These are phyloP conservation scores for Fusarium penzigii DNA, from an alignment of 2,329 filamentous ascomycete species.

Conservation along the genomic window DNA sequence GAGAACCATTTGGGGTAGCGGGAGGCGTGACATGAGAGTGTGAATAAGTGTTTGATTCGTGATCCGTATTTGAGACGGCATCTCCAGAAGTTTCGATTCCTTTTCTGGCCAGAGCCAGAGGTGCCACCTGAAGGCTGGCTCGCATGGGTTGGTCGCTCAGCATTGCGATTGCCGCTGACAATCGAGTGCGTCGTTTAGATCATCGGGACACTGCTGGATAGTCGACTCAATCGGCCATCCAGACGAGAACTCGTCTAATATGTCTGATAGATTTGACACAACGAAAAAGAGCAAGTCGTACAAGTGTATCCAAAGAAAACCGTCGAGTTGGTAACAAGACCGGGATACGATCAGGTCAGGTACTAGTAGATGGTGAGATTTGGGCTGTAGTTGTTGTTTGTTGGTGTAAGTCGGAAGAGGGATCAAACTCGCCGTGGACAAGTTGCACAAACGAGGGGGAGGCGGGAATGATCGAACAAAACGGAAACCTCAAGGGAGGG, in stretches of 20 bases:
- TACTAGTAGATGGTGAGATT: conserved; percentile 2
- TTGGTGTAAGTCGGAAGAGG: conserved; percentile 20
- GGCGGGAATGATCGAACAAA: conserved; percentile 9
- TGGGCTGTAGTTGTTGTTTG: conserved; percentile 1
- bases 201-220: conserved; percentile 29
- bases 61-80: conserved; percentile 32
- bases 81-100: conserved; percentile 28
- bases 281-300: not conserved
- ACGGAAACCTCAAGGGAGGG: conserved; percentile 12
- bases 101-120: conserved; percentile 54
- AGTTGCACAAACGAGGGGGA: not conserved
- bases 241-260: conserved; percentile 16
- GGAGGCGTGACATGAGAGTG: conserved; percentile 74
- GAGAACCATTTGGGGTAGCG: conserved; percentile 69
- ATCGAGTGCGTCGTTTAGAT: conserved; percentile 26
- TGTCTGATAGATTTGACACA: conserved; percentile 3
- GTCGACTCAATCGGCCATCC: conserved; percentile 25
- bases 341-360: not conserved
- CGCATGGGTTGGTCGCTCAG: conserved; percentile 48
- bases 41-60: conserved; percentile 44
- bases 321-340: not conserved
- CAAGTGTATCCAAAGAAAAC: conserved; percentile 24
- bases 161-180: conserved; percentile 36
- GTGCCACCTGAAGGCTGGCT: conserved; percentile 63
- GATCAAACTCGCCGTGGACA: conserved; percentile 1